Evolutionary conservation across 2,329 filamentous ascomycete species (phyloP), one percentile per base, ranked within the genome.

Genomic region (Dichotomopilus funicola): DNA sequence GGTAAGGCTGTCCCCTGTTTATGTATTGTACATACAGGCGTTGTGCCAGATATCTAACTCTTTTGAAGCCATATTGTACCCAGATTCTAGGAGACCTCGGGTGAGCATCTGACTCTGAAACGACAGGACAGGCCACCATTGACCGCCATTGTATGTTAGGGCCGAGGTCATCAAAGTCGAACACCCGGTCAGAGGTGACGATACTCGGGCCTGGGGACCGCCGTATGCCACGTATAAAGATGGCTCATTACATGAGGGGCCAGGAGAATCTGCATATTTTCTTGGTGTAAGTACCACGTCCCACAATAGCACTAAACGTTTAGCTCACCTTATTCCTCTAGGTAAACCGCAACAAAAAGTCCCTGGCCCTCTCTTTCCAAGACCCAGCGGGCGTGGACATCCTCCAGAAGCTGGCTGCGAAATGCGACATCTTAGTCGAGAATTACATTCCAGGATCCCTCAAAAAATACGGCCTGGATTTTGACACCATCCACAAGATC

Each of bases 261-360:
- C 89, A 0, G 94, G 94, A 31, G 94, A 99, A 71, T 94, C 90
- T 59, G 94, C 94, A 8, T 99, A 99, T 69, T 99, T 95, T 66
- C 76, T 99, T 34, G 85, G 87, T 51, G 94, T 96, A 78, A 59
- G 78, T 47, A 31, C 1, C 33, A 4, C 2, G 27, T 11, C 8
- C 27, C 27, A 6, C 3, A 2, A n/a, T 7, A 27, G 43, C 4
- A 6, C n/a, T 35, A 19, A n/a, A 5, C 37, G 37, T 6, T 27
- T 35, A 35, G 11, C 45, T 58, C 10, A 55, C 4, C 13, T 13
- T 31, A 27, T 27, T 27, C 19, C 19, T 9, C 9, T 60, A 95
- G 90, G 89, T 90, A 12, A 97, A 97, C 68, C 88, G 94, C 51
- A 99, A 99, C 74, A 99, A 99, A 70, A 96, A 94, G 69, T 97